These are phyloP conservation scores for Saccharomyces eubayanus DNA, from an alignment of 805 yeast genomes.

Conservation along the genomic window DNA sequence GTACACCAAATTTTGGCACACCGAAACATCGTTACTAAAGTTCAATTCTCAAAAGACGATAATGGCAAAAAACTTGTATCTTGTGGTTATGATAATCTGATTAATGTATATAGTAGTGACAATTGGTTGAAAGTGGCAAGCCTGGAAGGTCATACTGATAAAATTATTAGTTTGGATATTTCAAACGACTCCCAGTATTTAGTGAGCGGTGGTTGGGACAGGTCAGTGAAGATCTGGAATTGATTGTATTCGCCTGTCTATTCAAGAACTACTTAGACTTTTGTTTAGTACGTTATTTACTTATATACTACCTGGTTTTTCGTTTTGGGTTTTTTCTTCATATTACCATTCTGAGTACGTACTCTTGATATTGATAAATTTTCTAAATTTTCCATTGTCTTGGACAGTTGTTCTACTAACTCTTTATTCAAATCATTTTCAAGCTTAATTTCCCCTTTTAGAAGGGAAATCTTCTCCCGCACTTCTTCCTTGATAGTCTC, in stretches of 20 bases:
- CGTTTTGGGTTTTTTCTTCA: slow-evolving; percentile 2
- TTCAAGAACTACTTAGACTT: neutral
- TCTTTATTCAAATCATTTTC: slow-evolving; percentile 9
- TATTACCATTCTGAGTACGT: slow-evolving; percentile 13
- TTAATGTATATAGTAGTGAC: slow-evolving; percentile 59
- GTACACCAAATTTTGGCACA: slow-evolving; percentile 61
- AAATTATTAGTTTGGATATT: slow-evolving; percentile 64
- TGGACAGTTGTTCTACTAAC: slow-evolving; percentile 11
- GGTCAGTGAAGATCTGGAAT: slow-evolving; percentile 61
- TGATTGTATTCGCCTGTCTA: neutral
- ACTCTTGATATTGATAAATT: slow-evolving; percentile 21
- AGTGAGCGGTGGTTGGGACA: slow-evolving; percentile 76
- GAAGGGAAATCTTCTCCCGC: slow-evolving; percentile 6
- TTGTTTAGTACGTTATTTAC: neutral
- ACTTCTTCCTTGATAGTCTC: slow-evolving; percentile 3
- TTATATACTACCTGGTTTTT: neutral
- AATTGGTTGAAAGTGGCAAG: slow-evolving; percentile 54
- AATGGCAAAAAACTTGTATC: slow-evolving; percentile 47
- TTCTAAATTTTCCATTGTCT: slow-evolving; percentile 14
- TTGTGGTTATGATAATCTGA: slow-evolving; percentile 60
- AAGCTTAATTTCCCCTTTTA: slow-evolving; percentile 9
- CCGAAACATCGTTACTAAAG: slow-evolving; percentile 57
- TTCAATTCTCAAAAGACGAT: slow-evolving; percentile 39
- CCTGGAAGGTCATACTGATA: slow-evolving; percentile 54
- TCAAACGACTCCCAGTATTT: slow-evolving; percentile 36